These are phyloP conservation scores for Solanum stenotomum DNA, from an alignment of 257 asterid species.

Conservation along the genomic window DNA sequence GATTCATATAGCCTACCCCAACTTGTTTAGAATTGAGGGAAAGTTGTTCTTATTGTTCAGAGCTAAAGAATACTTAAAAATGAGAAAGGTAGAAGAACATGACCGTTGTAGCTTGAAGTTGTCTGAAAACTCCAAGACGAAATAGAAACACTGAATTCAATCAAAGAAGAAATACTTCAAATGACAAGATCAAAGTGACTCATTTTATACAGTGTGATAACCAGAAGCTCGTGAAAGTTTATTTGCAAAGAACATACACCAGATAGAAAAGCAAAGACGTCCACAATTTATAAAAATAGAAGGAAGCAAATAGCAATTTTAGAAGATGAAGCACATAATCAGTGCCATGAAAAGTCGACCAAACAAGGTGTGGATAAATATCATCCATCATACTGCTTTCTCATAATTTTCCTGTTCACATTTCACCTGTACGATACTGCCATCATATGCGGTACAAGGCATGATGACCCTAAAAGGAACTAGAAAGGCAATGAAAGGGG, in stretches of 20 bases:
- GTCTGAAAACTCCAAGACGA: neutral
- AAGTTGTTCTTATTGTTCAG: neutral
- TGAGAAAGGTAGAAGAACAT: neutral
- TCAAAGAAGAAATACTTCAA: neutral
- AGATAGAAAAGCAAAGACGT: neutral
- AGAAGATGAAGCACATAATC: neutral
- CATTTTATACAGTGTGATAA: neutral
- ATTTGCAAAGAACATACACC: neutral
- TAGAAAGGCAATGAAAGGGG: neutral
- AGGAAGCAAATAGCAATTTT: neutral
- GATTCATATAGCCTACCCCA: neutral
- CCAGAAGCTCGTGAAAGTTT: neutral
- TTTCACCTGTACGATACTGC: neutral
- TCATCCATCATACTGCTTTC: neutral
- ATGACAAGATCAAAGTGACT: neutral
- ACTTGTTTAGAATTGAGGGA: neutral
- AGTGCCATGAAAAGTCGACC: neutral
- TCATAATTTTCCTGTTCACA: neutral
- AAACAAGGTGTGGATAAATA: neutral
- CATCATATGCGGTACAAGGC: neutral
- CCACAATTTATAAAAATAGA: neutral
- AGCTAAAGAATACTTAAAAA: neutral
- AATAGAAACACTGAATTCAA: neutral
- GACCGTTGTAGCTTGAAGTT: neutral
- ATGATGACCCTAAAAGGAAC: neutral